These are phyloP conservation scores for Fusarium sarcochroum DNA, from an alignment of 2,329 filamentous ascomycete species.

Conservation along the genomic window DNA sequence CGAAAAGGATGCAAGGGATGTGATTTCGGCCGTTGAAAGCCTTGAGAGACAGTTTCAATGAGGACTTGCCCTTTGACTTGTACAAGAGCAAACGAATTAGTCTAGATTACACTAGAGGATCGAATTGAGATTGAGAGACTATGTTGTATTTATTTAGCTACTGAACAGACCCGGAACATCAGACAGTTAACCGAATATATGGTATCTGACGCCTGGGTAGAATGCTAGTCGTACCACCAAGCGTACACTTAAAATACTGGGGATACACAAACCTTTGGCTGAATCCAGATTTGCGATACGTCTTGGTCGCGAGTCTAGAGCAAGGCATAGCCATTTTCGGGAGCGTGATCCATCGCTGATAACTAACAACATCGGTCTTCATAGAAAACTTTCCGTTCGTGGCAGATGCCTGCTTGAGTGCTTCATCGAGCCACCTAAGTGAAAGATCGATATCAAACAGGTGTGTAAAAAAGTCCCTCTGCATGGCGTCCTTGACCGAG, in stretches of 20 bases:
- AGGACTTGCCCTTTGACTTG: no score
- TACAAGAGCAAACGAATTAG: no score
- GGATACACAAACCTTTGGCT: not conserved
- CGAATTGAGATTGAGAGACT: no score
- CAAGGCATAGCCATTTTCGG: not conserved
- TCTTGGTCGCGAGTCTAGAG: not conserved
- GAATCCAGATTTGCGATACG: not conserved
- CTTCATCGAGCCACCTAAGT: no score
- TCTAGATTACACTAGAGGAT: no score
- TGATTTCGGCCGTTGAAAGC: not conserved
- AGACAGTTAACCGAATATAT: no score
- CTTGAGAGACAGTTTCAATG: slow-evolving; percentile 10
- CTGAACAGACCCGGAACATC: no score
- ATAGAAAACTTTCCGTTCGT: not conserved
- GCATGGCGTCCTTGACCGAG: not conserved
- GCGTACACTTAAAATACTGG: not conserved
- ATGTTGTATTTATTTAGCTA: no score
- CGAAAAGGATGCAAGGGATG: not conserved
- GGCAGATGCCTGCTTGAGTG: no score
- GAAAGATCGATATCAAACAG: no score
- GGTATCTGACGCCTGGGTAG: not conserved
- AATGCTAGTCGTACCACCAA: not conserved
- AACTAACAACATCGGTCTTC: not conserved
- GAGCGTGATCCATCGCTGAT: not conserved
- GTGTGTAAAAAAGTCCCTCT: not conserved